These are phyloP conservation scores for Mallotus japonicus DNA, from an alignment of 441 rosid species.

Conservation along the genomic window DNA sequence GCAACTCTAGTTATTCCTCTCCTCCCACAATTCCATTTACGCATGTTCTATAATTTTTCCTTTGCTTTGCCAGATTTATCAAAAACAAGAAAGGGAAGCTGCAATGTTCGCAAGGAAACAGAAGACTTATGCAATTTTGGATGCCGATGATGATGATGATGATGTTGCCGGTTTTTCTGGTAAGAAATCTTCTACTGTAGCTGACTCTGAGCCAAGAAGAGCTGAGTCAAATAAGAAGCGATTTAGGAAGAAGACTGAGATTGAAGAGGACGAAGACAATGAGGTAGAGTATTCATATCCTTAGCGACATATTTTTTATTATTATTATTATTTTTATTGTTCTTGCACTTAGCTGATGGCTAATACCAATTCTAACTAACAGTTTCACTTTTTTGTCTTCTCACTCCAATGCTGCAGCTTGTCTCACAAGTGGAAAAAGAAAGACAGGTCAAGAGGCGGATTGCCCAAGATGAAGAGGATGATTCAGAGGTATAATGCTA, in stretches of 20 bases:
- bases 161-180: slow-evolving; percentile 29
- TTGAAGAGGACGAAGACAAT: slow-evolving; percentile 65
- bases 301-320: background rate
- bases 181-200: slow-evolving; percentile 32
- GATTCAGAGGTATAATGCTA: slow-evolving; percentile 66
- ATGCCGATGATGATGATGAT: slow-evolving; percentile 59
- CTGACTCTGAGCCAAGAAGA: slow-evolving; percentile 43
- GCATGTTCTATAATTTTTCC: background rate
- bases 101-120: slow-evolving; percentile 77
- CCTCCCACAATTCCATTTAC: background rate
- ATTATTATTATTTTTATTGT: slow-evolving; percentile 10
- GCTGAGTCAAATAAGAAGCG: slow-evolving; percentile 54
- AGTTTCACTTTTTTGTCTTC: slow-evolving; percentile 17
- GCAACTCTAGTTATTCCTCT: background rate
- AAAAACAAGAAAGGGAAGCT: slow-evolving; percentile 84
- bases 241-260: slow-evolving; percentile 74
- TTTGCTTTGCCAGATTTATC: slow-evolving; percentile 51
- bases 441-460: slow-evolving; percentile 57
- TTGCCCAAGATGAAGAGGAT: slow-evolving; percentile 58
- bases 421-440: slow-evolving; percentile 39
- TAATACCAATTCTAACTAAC: slow-evolving; percentile 22
- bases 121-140: slow-evolving; percentile 58
- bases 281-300: slow-evolving; percentile 50
- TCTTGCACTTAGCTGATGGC: slow-evolving; percentile 28
- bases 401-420: slow-evolving; percentile 46